Conservation (phyloP, 2,329 filamentous ascomycete genomes). For the Diaporthe citrichinensis region DNA sequence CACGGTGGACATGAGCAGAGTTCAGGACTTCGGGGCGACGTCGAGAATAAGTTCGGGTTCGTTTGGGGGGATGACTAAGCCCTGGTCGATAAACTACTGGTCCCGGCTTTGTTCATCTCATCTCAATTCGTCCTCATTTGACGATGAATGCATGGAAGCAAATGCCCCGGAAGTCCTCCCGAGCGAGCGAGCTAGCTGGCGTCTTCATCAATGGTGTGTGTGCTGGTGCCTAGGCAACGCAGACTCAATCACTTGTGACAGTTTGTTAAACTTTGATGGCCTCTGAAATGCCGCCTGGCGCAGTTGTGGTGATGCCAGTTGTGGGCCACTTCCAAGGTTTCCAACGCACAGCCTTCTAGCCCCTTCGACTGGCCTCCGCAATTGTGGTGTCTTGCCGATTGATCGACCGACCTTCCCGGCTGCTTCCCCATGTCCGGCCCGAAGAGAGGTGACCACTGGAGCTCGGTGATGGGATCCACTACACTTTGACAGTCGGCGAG, state of each 20-base stretch:
- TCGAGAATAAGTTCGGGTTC: constrained; percentile 1
- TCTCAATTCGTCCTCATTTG: constrained; percentile 2
- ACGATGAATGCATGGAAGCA: not conserved
- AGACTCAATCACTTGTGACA: not conserved
- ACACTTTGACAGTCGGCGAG: not conserved
- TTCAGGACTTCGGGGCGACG: constrained; percentile 32
- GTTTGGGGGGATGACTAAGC: not conserved
- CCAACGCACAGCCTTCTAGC: not conserved
- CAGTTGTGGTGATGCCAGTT: not conserved
- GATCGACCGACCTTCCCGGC: not conserved
- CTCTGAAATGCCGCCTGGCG: not conserved
- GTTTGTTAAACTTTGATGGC: not conserved
- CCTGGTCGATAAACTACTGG: not conserved
- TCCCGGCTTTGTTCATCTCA: not conserved
- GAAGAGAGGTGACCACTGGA: not conserved
- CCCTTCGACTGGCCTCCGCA: not conserved
- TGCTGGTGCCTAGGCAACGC: not conserved
- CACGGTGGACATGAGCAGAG: constrained; percentile 1
- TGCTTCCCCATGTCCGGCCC: constrained; percentile 3
- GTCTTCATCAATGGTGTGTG: not conserved
- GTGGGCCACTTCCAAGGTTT: too few relatives aligned
- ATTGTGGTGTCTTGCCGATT: not conserved
- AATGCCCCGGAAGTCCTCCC: not conserved
- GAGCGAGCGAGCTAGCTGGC: not conserved
- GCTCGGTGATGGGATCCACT: not conserved